A percentile compares a stretch with the other conserved stretches of the same genome.
These are phyloP conservation scores for Aspergillus panamensis DNA, from an alignment of 495 filamentous ascomycete species.

Conservation along the genomic window DNA sequence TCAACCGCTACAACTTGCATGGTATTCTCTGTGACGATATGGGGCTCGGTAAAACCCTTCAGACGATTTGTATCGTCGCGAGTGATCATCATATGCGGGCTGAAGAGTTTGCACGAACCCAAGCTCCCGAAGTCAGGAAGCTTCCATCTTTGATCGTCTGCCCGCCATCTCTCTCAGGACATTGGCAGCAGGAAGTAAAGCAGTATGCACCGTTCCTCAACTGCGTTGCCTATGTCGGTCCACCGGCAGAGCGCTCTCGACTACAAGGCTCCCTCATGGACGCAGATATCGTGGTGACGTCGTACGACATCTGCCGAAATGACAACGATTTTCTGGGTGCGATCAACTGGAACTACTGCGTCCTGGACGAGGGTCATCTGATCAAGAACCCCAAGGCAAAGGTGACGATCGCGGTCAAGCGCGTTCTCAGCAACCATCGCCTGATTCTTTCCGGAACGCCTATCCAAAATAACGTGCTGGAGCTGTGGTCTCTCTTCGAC, in stretches of 20 bases:
- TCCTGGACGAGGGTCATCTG: slow-evolving; percentile 94
- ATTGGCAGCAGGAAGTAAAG: slow-evolving; percentile 97
- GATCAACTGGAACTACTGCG: slow-evolving; percentile 93
- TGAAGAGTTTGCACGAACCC: slow-evolving; percentile 80
- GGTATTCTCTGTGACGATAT: slow-evolving; percentile 99
- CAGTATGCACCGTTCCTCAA: slow-evolving; percentile 91
- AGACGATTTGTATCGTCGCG: slow-evolving; percentile 96
- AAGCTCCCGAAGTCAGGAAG: slow-evolving; percentile 67
- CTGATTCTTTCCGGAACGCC: slow-evolving; percentile 95
- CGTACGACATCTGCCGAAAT: slow-evolving; percentile 95
- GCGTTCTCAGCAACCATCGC: slow-evolving; percentile 82
- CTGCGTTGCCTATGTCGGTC: slow-evolving; percentile 84
- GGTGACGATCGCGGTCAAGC: slow-evolving; percentile 86
- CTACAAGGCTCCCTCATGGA: slow-evolving; percentile 62
- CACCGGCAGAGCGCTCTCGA: slow-evolving; percentile 70
- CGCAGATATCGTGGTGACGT: slow-evolving; percentile 92
- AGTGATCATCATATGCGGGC: slow-evolving; percentile 93
- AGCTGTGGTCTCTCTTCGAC: slow-evolving; percentile 98
- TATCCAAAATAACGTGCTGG: slow-evolving; percentile 96
- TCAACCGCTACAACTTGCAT: slow-evolving; percentile 96
- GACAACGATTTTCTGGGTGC: slow-evolving; percentile 80
- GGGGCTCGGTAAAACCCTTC: slow-evolving; percentile 96
- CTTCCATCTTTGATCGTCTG: slow-evolving; percentile 93
- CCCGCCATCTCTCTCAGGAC: slow-evolving; percentile 93
- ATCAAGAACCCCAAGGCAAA: slow-evolving; percentile 98